Conservation (phyloP, 495 filamentous ascomycete species). For the Neurospora sublineolata region DNA sequence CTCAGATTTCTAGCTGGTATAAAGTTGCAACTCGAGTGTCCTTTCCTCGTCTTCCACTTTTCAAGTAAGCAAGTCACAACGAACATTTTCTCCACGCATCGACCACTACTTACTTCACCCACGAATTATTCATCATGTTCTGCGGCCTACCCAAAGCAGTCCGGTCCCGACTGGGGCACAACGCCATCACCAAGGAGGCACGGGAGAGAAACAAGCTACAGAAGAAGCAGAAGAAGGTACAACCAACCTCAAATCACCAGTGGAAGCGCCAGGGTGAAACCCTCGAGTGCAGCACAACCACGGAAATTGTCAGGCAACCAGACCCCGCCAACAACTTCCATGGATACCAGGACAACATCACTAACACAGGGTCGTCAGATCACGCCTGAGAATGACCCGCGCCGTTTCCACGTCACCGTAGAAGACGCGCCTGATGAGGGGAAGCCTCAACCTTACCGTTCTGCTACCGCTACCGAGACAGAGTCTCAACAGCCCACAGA, state of each 20-base stretch:
- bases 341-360: not conserved
- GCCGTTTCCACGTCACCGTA: conserved; percentile 9
- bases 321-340: not conserved
- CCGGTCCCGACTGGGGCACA: too few species aligned
- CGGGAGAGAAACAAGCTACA: not conserved
- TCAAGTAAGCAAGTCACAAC: too few species aligned
- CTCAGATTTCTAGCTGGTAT: too few species aligned
- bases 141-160: too few species aligned
- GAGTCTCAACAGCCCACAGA: not conserved
- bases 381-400: conserved; percentile 12
- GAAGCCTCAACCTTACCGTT: not conserved
- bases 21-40: too few species aligned
- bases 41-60: too few species aligned
- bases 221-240: not conserved
- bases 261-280: conserved; percentile 11
- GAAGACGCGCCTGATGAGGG: not conserved
- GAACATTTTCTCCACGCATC: too few species aligned
- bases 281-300: conserved; percentile 15
- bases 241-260: not conserved
- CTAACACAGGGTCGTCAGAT: conserved; percentile 9
- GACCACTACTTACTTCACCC: too few species aligned
- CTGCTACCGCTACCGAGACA: not conserved
- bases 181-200: not conserved
- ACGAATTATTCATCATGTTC: too few species aligned
- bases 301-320: conserved; percentile 15